These are phyloP conservation scores for Lactuca sativa DNA, from an alignment of 129 eudicot species.

Conservation along the genomic window DNA sequence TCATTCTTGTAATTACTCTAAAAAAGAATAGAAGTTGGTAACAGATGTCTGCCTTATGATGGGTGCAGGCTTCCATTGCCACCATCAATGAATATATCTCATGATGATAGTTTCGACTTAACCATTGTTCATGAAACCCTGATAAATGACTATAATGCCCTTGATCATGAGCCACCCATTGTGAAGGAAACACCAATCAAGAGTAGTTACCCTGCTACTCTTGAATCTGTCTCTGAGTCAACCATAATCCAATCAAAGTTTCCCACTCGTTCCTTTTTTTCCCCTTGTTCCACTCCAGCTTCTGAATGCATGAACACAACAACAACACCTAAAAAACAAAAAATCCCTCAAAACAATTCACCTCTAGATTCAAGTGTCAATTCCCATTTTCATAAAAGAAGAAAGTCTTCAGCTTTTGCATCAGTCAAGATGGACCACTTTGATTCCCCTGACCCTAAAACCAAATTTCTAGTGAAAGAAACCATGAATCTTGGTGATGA, in stretches of 20 bases:
- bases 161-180: conserved; percentile 36
- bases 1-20: too few species aligned
- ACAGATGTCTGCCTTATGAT: neutral
- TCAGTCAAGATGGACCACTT: conserved; percentile 30
- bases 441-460: conserved; percentile 33
- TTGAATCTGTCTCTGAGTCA: conserved; percentile 46
- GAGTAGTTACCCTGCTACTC: conserved; percentile 19
- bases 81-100: conserved; percentile 15
- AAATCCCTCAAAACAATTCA: conserved; percentile 38
- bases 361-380: conserved; percentile 55
- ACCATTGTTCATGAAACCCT: conserved; percentile 80
- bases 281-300: conserved; percentile 28
- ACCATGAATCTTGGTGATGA: conserved; percentile 32
- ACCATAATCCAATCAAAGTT: conserved; percentile 40
- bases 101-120: conserved; percentile 44
- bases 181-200: conserved; percentile 60
- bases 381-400: conserved; percentile 58
- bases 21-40: neutral
- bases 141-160: conserved; percentile 3
- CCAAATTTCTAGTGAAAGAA: conserved; percentile 28
- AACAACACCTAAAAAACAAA: conserved; percentile 44
- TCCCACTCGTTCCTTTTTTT: conserved; percentile 29
- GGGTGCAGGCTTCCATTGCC: too few species aligned
- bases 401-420: conserved; percentile 41
- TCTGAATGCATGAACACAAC: conserved; percentile 31